A percentile compares a stretch with the other conserved stretches of the same genome.
Conservation (phyloP, 345 rosid genomes). For the Arabis hirsuta region DNA sequence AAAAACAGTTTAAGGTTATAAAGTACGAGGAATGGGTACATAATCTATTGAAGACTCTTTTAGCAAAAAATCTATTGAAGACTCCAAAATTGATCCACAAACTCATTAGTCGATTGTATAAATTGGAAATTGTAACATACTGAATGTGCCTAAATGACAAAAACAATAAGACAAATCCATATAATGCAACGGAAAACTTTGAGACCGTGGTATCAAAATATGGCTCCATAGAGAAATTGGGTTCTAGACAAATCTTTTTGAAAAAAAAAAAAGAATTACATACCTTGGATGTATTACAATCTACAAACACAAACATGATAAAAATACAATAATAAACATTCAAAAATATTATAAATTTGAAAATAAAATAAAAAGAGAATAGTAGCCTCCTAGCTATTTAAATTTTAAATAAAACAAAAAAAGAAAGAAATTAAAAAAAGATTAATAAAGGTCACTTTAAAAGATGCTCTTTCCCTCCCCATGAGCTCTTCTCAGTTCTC, state of each 20-base stretch:
- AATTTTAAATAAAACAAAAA: neutral
- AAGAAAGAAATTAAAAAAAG: neutral
- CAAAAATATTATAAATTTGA: conserved; percentile 14
- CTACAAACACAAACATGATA: conserved; percentile 6
- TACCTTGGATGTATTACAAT: conserved; percentile 23
- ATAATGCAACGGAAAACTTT: conserved; percentile 32
- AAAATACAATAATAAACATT: neutral
- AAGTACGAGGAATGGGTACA: conserved; percentile 21
- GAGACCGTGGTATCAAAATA: neutral
- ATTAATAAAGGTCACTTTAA: conserved; percentile 38
- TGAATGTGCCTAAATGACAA: neutral
- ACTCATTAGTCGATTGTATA: conserved; percentile 12
- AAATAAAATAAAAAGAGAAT: neutral
- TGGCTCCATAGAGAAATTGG: neutral
- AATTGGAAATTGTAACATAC: too few relatives aligned
- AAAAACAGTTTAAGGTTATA: conserved; percentile 4
- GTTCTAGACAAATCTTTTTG: conserved; percentile 16
- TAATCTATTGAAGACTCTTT: conserved; percentile 26
- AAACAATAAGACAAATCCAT: conserved; percentile 2
- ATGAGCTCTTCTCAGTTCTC: conserved; percentile 41
- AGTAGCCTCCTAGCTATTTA: conserved; percentile 31
- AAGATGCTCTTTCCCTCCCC: conserved; percentile 50
- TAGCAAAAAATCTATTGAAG: conserved; percentile 26
- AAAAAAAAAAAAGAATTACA: conserved; percentile 1
- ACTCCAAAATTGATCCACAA: conserved; percentile 23